Base-by-base conservation (phyloP, 2,329 filamentous ascomycete species). In the Aspergillus pseudoglaucus region DNA sequence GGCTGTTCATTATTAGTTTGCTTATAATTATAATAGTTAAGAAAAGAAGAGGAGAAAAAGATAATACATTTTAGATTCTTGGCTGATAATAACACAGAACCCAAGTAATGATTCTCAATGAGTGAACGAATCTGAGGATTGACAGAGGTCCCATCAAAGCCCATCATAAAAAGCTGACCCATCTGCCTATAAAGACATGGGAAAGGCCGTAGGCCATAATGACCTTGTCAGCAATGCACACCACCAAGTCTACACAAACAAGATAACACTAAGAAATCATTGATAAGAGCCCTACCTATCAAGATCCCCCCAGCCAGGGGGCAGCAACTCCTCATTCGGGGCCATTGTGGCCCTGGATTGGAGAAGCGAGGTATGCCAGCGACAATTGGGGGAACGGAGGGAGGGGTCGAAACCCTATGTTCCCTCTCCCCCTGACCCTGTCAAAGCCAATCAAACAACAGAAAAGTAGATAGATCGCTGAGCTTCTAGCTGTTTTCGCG, bases 31-130 rank as follows among this genome's bases (percentile, higher is more conserved):
- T 45, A 40, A 40, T 20, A 8, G 18, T 41, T 15, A 18, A 35
- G 8, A 23, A 40, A 45, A 38, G 18, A 51, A 43, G 25, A 39
- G 45, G 41, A 23, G 10, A 43, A 46, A 37, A 44, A 45, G 40
- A 22, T 90, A 76, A 53, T 69, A 83, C 81, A 83, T 75, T 81
- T 82, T 40, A 83, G 66, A 58, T 84, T 84, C 65, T 84, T 84
- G 42, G 81, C 81, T 39, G 80, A 81, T 46, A 84, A 66, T 72
- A 80, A 62, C 61, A 97, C 87, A 45, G 89, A 93, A 47, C 93
- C 93, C 42, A 98, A 77, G 66, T 97, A 87, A 65, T 83, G 77
- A 55, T 83, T 72, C 59, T 82, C 76, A 57, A 84, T 84, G 39
- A 84, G 74, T 42, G 75, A 75, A 55, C 75, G 76, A 58, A 84